Conservation (phyloP, 2,329 filamentous ascomycete genomes). For the Colletotrichum sp. region DNA sequence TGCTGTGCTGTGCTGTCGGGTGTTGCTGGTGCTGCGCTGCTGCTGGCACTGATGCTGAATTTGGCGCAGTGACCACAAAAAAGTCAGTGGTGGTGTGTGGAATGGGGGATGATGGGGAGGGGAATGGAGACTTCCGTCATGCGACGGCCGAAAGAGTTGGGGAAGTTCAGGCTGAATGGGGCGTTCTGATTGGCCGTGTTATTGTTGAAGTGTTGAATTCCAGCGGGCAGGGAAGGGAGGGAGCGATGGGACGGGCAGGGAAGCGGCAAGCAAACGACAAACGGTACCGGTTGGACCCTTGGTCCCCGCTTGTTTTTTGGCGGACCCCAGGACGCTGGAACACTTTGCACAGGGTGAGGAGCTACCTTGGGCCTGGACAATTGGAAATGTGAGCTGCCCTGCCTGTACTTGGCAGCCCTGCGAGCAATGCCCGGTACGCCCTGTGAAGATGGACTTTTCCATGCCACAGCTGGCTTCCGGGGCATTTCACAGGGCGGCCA, state of each 20-base stretch:
- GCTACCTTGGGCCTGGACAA: neutral
- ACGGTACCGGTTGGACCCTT: conserved; percentile 12
- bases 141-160: conserved; percentile 31
- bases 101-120: conserved; percentile 17
- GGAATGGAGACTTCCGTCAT: conserved; percentile 21
- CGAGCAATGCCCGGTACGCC: neutral
- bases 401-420: neutral
- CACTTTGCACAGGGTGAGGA: neutral
- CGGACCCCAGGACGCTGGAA: neutral
- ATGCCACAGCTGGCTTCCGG: neutral
- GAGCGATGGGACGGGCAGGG: conserved; percentile 13
- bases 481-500: neutral
- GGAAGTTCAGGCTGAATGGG: conserved; percentile 26
- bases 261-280: conserved; percentile 4
- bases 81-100: neutral
- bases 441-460: neutral
- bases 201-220: conserved; percentile 32
- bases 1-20: neutral
- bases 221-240: conserved; percentile 17
- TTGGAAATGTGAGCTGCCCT: neutral
- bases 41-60: neutral
- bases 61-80: neutral
- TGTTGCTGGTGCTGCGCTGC: neutral
- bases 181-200: conserved; percentile 13
- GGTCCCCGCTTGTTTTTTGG: conserved; percentile 10